Conservation (phyloP, 2,329 filamentous ascomycete genomes). For the Penicillium concentricum region DNA sequence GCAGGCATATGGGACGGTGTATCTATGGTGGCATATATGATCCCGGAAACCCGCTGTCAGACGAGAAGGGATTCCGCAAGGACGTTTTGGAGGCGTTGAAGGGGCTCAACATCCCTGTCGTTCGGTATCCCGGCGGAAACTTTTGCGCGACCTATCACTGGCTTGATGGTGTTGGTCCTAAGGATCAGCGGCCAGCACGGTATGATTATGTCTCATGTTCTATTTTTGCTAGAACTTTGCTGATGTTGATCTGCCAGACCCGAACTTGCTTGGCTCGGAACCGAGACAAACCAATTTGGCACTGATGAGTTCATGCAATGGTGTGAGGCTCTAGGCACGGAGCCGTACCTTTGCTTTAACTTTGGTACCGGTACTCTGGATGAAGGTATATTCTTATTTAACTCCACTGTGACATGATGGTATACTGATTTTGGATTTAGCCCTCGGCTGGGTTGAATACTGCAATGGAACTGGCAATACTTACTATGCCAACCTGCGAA, state of each 20-base stretch:
- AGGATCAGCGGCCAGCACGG: constrained; percentile 62
- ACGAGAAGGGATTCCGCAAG: constrained; percentile 71
- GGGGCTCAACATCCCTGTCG: constrained; percentile 72
- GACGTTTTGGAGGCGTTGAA: constrained; percentile 74
- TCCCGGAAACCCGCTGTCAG: constrained; percentile 69
- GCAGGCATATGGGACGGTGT: constrained; percentile 81
- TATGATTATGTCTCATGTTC: constrained; percentile 26
- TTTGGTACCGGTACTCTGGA: constrained; percentile 70
- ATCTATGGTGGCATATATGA: constrained; percentile 87
- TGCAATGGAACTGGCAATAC: constrained; percentile 77
- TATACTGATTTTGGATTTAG: constrained; percentile 31
- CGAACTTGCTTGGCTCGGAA: constrained; percentile 76
- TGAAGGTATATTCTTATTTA: constrained; percentile 44
- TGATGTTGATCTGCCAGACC: constrained; percentile 44
- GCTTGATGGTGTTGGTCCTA: constrained; percentile 76
- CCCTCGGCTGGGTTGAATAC: constrained; percentile 79
- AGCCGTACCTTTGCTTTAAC: constrained; percentile 78
- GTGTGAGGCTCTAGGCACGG: constrained; percentile 69
- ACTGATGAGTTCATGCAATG: constrained; percentile 85
- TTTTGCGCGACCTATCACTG: constrained; percentile 85
- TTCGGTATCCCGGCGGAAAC: constrained; percentile 80
- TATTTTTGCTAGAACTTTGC: not conserved
- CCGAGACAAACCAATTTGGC: constrained; percentile 75
- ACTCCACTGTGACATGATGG: not conserved
- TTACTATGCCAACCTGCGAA: constrained; percentile 76